Conservation (phyloP, 176 grass and related monocot genomes). For the Lolium multiflorum region DNA sequence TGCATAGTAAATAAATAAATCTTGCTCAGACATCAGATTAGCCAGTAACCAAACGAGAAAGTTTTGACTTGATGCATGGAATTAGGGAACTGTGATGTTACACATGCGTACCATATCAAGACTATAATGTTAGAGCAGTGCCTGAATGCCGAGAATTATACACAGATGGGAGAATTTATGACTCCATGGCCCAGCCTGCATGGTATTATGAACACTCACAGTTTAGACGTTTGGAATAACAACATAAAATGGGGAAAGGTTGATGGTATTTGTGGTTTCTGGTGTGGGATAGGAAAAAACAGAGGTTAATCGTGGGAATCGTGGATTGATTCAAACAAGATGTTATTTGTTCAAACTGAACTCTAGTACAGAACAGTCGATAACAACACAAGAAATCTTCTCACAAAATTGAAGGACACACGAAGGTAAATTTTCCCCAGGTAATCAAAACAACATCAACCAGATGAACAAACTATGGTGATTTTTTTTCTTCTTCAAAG, state of each 20-base stretch:
- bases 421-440: neutral
- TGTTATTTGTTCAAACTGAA: neutral
- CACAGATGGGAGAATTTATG: neutral
- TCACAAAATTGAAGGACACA: neutral
- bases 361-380: too few relatives aligned
- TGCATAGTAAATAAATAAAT: neutral
- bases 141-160: neutral
- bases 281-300: neutral
- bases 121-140: neutral
- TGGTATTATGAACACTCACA: neutral
- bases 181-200: neutral
- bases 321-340: neutral
- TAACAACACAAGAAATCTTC: too few relatives aligned
- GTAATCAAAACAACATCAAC: neutral
- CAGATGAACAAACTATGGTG: neutral
- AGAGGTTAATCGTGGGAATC: neutral
- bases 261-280: too few relatives aligned
- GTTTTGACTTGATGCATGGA: neutral
- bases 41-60: neutral
- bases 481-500: neutral
- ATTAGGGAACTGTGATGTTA: neutral
- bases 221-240: neutral
- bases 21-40: neutral
- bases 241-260: too few relatives aligned
- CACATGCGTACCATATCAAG: neutral